phyloP scores from a whole-genome alignment of 2,329 filamentous ascomycete genomes.

The Stagonosporopsis vannaccii region DNA sequence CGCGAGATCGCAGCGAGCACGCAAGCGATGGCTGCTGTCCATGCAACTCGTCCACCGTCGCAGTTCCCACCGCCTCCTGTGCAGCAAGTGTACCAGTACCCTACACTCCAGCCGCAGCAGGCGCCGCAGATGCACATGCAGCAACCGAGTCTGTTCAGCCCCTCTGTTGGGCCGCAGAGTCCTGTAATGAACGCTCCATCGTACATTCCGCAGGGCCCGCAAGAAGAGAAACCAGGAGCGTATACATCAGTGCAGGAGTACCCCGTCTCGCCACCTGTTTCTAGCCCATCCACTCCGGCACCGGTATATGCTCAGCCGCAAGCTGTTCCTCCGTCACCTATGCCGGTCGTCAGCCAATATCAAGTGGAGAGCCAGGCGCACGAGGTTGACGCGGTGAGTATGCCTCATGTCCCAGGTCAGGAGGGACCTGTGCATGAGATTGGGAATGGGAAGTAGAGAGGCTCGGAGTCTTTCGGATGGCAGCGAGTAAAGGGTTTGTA shows the following conservation, averaged over 20 bases:
- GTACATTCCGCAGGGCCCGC: constrained; percentile 21
- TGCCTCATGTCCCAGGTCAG: constrained; percentile 11
- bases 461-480: not conserved
- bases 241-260: constrained; percentile 29
- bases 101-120: constrained; percentile 9
- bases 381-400: constrained; percentile 31
- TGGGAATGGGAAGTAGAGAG: constrained; percentile 7
- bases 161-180: constrained; percentile 9
- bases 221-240: constrained; percentile 25
- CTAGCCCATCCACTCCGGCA: constrained; percentile 33
- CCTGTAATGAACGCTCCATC: constrained; percentile 10
- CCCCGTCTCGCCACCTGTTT: constrained; percentile 19
- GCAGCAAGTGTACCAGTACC: constrained; percentile 13
- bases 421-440: constrained; percentile 30
- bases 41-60: constrained; percentile 25
- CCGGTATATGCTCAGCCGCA: constrained; percentile 32
- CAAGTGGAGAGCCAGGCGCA: constrained; percentile 19
- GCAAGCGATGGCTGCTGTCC: constrained; percentile 23
- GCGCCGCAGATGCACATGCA: not conserved
- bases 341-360: constrained; percentile 18
- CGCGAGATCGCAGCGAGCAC: constrained; percentile 26
- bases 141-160: constrained; percentile 3
- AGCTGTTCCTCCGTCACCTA: constrained; percentile 5
- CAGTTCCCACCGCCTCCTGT: constrained; percentile 17
- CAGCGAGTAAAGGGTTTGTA: too few relatives aligned